Percentiles rank a stretch among this genome's conserved stretches.
Evolutionary conservation across 805 yeast species (phyloP).

Genomic region (Saccharomycopsis synnaedendra): DNA sequence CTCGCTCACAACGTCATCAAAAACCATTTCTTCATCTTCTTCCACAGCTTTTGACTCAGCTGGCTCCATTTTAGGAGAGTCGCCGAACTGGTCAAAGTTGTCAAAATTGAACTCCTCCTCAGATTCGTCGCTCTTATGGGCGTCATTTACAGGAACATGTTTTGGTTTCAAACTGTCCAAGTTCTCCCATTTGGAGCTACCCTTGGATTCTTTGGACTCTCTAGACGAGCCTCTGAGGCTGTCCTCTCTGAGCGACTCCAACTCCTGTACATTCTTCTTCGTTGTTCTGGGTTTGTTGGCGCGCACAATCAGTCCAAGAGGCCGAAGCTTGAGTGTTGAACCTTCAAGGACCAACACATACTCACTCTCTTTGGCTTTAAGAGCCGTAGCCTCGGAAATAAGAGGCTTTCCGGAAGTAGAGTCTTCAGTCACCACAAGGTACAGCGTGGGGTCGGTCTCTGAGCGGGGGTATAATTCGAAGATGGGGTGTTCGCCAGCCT

Average conservation of each 20-base stretch:
- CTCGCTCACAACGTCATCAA: conserved; percentile 16
- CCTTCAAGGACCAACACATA: conserved; percentile 5
- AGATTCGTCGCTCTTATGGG: too few relatives aligned
- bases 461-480: conserved; percentile 2
- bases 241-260: conserved; percentile 4
- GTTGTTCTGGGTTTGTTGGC: conserved; percentile 11
- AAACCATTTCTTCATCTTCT: conserved; percentile 18
- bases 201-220: conserved; percentile 1
- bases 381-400: conserved; percentile 3
- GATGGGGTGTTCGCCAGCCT: not conserved
- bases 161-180: not conserved
- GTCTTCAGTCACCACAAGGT: conserved; percentile 1
- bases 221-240: not conserved
- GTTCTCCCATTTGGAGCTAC: not conserved
- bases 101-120: conserved; percentile 15
- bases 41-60: not conserved
- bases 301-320: conserved; percentile 6
- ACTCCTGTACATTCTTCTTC: conserved; percentile 7
- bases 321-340: conserved; percentile 5
- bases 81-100: conserved; percentile 16
- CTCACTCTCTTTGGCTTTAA: conserved; percentile 9
- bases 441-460: not conserved
- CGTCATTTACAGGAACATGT: not conserved
- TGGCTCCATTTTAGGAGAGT: conserved; percentile 4
- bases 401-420: not conserved